Conservation (phyloP, 345 rosid species). For the Populus euphratica region DNA sequence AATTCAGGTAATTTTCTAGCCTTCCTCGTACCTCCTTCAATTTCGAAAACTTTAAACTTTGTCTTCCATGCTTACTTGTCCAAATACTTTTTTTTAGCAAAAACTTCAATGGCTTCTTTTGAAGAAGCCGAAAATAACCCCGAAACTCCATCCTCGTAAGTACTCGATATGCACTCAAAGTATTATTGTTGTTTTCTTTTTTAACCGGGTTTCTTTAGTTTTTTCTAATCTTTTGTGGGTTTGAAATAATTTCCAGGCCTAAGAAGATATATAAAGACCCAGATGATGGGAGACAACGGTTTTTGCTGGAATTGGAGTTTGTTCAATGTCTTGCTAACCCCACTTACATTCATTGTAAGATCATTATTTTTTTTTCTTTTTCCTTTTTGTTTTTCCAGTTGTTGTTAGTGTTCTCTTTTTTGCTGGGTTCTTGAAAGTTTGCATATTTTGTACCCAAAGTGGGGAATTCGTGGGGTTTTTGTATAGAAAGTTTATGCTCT, state of each 20-base stretch:
- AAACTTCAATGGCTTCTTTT: constrained; percentile 10
- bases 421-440: neutral
- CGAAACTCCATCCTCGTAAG: constrained; percentile 13
- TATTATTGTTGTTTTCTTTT: neutral
- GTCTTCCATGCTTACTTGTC: neutral
- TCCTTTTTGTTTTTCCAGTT: neutral
- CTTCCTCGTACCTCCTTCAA: neutral
- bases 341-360: constrained; percentile 88
- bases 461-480: neutral
- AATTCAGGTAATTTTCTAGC: neutral
- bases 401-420: neutral
- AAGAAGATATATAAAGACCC: constrained; percentile 63
- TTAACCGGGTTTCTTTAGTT: neutral
- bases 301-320: constrained; percentile 87
- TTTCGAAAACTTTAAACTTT: neutral
- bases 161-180: neutral
- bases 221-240: neutral
- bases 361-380: neutral
- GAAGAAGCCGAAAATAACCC: constrained; percentile 10
- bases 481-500: neutral
- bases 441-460: neutral
- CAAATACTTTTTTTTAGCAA: neutral
- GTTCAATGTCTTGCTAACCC: constrained; percentile 96
- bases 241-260: constrained; percentile 14
- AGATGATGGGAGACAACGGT: constrained; percentile 82